Evolutionary conservation across 176 grass and related monocot genomes (phyloP).

Genomic region (Oryza glumipatula): DNA sequence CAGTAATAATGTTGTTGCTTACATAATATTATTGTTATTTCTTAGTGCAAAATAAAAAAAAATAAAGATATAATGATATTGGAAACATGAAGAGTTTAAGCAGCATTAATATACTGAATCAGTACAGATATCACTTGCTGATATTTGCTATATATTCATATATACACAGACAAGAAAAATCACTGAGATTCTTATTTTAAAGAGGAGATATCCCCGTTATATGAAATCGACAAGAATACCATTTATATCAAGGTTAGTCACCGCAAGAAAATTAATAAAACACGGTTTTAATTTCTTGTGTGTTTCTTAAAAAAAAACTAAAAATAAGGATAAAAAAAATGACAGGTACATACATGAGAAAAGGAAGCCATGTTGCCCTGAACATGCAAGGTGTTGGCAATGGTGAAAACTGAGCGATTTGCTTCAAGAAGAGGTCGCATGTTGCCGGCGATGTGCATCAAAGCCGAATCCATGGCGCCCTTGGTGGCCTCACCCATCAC

Average conservation of each 20-base stretch:
- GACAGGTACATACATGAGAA: background rate
- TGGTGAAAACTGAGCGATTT: constrained; percentile 16
- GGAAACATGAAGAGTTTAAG: background rate
- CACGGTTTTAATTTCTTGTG: background rate
- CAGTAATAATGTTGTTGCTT: background rate
- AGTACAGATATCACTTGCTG: background rate
- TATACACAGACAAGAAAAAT: background rate
- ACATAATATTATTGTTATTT: background rate
- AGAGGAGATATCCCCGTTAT: background rate
- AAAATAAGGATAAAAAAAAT: background rate
- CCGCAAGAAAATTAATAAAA: too few species aligned
- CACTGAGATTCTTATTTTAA: background rate
- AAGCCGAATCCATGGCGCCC: background rate
- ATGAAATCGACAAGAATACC: background rate
- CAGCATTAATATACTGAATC: background rate
- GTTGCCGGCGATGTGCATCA: constrained; percentile 25
- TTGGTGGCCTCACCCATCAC: background rate
- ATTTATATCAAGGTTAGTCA: background rate
- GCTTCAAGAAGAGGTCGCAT: constrained; percentile 17
- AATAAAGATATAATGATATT: background rate
- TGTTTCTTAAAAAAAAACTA: background rate
- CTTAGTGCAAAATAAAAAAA: too few species aligned
- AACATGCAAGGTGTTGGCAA: background rate
- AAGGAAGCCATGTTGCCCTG: background rate
- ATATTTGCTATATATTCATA: background rate